Conservation (phyloP, 495 filamentous ascomycete genomes). For the Xylaria scruposa region DNA sequence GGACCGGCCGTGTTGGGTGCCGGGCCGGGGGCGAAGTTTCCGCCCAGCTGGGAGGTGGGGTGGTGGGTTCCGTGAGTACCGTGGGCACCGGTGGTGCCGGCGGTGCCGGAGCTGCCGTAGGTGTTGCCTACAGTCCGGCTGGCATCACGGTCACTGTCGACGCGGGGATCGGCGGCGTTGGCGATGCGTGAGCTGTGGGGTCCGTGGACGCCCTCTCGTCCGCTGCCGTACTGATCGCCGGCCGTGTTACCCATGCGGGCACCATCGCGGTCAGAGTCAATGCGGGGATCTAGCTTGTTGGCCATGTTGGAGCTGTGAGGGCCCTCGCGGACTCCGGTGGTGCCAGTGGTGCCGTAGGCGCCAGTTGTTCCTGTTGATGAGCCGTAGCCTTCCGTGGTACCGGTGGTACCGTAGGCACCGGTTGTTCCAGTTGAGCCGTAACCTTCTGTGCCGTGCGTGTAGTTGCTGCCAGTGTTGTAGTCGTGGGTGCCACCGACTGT, state of each 20-base stretch:
- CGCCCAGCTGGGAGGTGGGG: slow-evolving; percentile 27
- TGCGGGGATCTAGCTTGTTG: slow-evolving; percentile 62
- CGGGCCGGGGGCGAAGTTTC: slow-evolving; percentile 46
- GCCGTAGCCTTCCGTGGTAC: slow-evolving; percentile 33
- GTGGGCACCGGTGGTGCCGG: slow-evolving; percentile 16
- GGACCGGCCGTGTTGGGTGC: slow-evolving; percentile 58
- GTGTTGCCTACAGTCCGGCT: slow-evolving; percentile 40
- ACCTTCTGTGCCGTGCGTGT: slow-evolving; percentile 26
- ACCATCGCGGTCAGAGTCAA: slow-evolving; percentile 55
- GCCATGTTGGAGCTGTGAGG: slow-evolving; percentile 60
- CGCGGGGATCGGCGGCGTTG: slow-evolving; percentile 56
- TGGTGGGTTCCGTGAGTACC: slow-evolving; percentile 36
- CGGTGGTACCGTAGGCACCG: slow-evolving; percentile 25
- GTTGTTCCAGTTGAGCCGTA: slow-evolving; percentile 28
- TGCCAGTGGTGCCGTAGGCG: not conserved
- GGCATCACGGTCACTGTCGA: slow-evolving; percentile 52
- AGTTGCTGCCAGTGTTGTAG: slow-evolving; percentile 36
- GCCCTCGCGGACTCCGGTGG: slow-evolving; percentile 37
- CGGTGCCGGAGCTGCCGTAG: slow-evolving; percentile 32
- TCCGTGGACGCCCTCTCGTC: slow-evolving; percentile 50
- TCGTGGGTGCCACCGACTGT: slow-evolving; percentile 39
- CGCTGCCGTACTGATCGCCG: slow-evolving; percentile 37
- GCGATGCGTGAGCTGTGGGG: slow-evolving; percentile 50
- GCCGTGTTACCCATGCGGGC: slow-evolving; percentile 37
- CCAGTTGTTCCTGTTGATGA: slow-evolving; percentile 21